Percentiles rank a stretch among this genome's conserved stretches.
Conservation (phyloP, 495 filamentous ascomycete species). For the Penicillium pulvis region DNA sequence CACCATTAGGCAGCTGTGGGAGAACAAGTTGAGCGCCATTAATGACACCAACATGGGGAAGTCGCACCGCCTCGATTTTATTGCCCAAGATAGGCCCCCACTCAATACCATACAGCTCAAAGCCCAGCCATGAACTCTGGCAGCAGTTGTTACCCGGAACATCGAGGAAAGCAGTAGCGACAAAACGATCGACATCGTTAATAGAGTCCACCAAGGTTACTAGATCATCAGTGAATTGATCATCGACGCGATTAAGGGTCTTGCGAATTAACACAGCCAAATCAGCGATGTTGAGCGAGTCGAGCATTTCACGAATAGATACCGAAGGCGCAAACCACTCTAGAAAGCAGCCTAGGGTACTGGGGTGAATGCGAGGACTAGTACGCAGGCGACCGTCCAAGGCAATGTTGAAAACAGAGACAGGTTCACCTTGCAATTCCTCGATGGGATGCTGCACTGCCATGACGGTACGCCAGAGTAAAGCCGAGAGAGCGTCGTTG, state of each 20-base stretch:
- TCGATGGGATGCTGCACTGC: constrained; percentile 33
- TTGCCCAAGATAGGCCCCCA: constrained; percentile 37
- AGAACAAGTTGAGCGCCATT: constrained; percentile 41
- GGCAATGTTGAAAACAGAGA: constrained; percentile 36
- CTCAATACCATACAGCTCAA: constrained; percentile 34
- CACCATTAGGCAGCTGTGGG: constrained; percentile 34
- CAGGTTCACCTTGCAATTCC: constrained; percentile 29
- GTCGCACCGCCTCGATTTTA: constrained; percentile 33
- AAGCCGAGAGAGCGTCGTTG: constrained; percentile 42
- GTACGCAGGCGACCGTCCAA: constrained; percentile 35
- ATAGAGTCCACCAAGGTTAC: constrained; percentile 25
- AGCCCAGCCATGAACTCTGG: constrained; percentile 34
- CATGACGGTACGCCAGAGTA: constrained; percentile 45
- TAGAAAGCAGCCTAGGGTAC: constrained; percentile 36
- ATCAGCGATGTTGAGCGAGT: constrained; percentile 20
- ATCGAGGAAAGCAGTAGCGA: constrained; percentile 37
- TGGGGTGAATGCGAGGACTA: constrained; percentile 31
- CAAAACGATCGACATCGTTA: constrained; percentile 31
- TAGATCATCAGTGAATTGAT: constrained; percentile 25
- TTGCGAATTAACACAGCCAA: constrained; percentile 35
- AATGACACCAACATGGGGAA: constrained; percentile 34
- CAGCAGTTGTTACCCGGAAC: constrained; percentile 35
- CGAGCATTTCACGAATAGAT: constrained; percentile 22
- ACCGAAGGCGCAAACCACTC: constrained; percentile 25
- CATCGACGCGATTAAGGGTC: constrained; percentile 30